Conservation (phyloP, 2,329 filamentous ascomycete genomes). For the Verticillium tricorpus region DNA sequence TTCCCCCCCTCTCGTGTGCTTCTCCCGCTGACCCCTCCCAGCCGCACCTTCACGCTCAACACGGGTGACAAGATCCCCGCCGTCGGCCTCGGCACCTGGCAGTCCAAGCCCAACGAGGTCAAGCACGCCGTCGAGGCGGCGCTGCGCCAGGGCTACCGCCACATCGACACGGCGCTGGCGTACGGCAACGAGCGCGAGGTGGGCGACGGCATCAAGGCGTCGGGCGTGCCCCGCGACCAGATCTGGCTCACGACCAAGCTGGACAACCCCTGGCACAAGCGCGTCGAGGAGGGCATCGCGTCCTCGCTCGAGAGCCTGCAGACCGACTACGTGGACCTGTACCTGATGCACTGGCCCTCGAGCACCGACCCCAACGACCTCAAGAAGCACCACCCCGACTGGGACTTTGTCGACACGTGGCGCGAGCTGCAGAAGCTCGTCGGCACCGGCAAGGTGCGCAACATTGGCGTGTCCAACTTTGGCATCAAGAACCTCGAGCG, state of each 20-base stretch:
- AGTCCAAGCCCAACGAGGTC: constrained; percentile 66
- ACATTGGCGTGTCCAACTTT: constrained; percentile 87
- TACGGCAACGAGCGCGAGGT: constrained; percentile 75
- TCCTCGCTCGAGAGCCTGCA: constrained; percentile 56
- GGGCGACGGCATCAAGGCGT: constrained; percentile 58
- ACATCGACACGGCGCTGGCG: constrained; percentile 71
- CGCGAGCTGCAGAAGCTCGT: constrained; percentile 66
- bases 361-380: constrained; percentile 57
- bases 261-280: constrained; percentile 74
- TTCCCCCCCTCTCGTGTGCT: background rate
- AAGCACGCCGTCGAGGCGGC: constrained; percentile 67
- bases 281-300: constrained; percentile 57
- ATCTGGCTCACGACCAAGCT: constrained; percentile 79
- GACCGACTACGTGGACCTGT: constrained; percentile 64
- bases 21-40: constrained; percentile 9
- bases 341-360: constrained; percentile 69
- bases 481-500: constrained; percentile 75
- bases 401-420: constrained; percentile 81
- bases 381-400: constrained; percentile 68
- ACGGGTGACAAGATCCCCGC: constrained; percentile 74
- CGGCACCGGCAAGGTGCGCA: constrained; percentile 65
- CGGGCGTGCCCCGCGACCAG: constrained; percentile 59
- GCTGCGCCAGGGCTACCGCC: constrained; percentile 64
- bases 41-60: constrained; percentile 64
- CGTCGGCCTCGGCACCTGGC: constrained; percentile 76